A percentile compares a stretch with the other conserved stretches of the same genome.
phyloP scores from a whole-genome alignment of 2,329 filamentous ascomycete genomes.

The Fusarium chuoi region DNA sequence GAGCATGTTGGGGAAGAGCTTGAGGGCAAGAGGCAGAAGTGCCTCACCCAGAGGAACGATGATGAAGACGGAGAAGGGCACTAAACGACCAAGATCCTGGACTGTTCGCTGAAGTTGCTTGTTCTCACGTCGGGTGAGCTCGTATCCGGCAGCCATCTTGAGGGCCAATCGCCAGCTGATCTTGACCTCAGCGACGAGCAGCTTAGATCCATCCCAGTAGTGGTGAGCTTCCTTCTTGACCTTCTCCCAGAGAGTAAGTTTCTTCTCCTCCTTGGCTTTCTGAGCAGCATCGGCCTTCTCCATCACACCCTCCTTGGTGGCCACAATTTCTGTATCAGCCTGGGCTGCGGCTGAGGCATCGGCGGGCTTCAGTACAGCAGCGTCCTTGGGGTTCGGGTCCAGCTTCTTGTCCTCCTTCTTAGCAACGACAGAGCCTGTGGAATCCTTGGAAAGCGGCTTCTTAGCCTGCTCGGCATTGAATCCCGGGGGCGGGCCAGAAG shows the following conservation, averaged over 20 bases:
- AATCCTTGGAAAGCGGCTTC: conserved; percentile 77
- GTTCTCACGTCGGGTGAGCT: conserved; percentile 92
- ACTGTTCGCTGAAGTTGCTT: conserved; percentile 93
- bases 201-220: conserved; percentile 98
- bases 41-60: conserved; percentile 97
- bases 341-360: conserved; percentile 47
- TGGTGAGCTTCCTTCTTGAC: conserved; percentile 94
- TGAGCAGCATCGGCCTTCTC: conserved; percentile 68
- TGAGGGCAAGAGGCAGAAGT: conserved; percentile 88
- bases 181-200: conserved; percentile 89
- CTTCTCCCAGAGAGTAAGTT: conserved; percentile 88
- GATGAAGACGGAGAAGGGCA: conserved; percentile 96
- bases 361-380: conserved; percentile 29
- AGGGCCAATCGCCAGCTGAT: conserved; percentile 92
- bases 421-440: conserved; percentile 47
- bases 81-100: conserved; percentile 89
- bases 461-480: conserved; percentile 92
- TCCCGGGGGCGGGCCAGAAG: conserved; percentile 81
- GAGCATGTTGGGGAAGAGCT: conserved; percentile 95
- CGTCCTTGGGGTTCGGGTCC: conserved; percentile 28
- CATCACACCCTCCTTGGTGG: conserved; percentile 66
- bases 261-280: conserved; percentile 78
- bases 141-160: conserved; percentile 98
- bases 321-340: conserved; percentile 53
- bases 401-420: conserved; percentile 50